Base-by-base conservation (phyloP, 176 grass and related monocot species). In the Rhynchospora breviuscula region DNA sequence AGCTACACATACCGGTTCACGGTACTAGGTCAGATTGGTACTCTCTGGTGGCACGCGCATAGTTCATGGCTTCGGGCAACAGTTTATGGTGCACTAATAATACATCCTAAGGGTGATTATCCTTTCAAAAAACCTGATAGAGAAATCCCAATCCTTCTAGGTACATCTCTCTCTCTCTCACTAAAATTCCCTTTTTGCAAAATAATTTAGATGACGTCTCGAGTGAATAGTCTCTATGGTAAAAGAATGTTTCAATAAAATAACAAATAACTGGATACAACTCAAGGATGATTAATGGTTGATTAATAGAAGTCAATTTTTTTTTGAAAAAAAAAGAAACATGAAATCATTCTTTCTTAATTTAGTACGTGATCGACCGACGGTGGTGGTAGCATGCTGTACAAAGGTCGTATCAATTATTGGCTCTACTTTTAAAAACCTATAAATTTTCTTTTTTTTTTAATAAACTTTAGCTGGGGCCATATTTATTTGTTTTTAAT, bases 41-140 rank as follows among this genome's bases (percentile, higher is more conserved):
- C 95, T 2, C 89, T 98, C 10, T 94, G 95, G 95, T 98, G 95
- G 95, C 95, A 98, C 71, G 95, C 95, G 0, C 95, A 98, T 82
- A 90, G 86, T 82, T 94, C 95, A 3, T 98, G 95, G 92, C 91
- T 98, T 74, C 19, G 95, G 0, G 92, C 95, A 68, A 98, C 95
- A 14, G 95, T 98, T 69, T 82, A 98, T 5, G 95, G 95, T 84
- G 89, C 92, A 3, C 89, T 98, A 53, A 14, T 98, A 81, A 87
- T 98, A 80, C 85, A 83, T 7, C 95, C 92, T 0, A 92, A 78
- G 59, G 54, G 63, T 62, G 48, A 82, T 1, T 95, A 93, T 79
- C 92, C 95, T 0, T 98, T 98, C 89, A 18, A 46, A n/a, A 67
- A 88, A 21, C 81, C 93, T 0, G 17, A 80, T 0, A 79, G 31